These are phyloP conservation scores for Rhodotorula sp. DNA, from an alignment of 1,284 basidiomycete genomes.

Conservation along the genomic window DNA sequence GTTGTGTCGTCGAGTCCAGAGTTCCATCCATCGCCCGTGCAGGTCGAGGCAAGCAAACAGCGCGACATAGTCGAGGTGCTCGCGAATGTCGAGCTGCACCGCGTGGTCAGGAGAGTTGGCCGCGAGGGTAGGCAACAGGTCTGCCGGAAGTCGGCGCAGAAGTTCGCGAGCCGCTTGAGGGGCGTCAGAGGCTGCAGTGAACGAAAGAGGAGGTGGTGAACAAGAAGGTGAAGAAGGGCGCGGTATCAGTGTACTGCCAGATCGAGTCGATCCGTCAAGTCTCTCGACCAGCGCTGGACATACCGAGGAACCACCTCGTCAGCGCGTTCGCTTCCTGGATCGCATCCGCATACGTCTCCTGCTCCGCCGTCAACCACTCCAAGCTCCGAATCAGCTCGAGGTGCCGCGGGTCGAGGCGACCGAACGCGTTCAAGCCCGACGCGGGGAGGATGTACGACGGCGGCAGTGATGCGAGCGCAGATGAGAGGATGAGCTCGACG, in stretches of 20 bases:
- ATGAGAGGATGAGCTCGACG: conserved; percentile 71
- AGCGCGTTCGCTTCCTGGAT: conserved; percentile 81
- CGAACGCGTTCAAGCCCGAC: conserved; percentile 38
- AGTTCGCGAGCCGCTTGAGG: conserved; percentile 67
- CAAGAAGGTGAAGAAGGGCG: neutral
- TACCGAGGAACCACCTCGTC: conserved; percentile 80
- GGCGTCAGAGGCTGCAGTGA: conserved; percentile 63
- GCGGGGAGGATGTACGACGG: conserved; percentile 2
- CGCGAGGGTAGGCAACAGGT: conserved; percentile 55
- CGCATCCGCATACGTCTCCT: conserved; percentile 70
- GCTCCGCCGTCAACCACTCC: conserved; percentile 79
- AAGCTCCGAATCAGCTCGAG: conserved; percentile 70
- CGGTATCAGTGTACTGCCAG: neutral
- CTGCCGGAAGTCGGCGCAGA: conserved; percentile 64
- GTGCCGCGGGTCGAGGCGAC: conserved; percentile 57
- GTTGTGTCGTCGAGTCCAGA: conserved; percentile 53
- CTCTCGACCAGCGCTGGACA: conserved; percentile 40
- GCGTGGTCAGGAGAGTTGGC: conserved; percentile 53
- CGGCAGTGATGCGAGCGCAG: conserved; percentile 47
- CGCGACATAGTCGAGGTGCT: conserved; percentile 49
- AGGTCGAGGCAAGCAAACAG: conserved; percentile 50
- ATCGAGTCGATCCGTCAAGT: neutral
- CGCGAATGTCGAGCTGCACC: conserved; percentile 55
- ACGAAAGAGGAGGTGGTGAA: neutral
- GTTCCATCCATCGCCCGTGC: conserved; percentile 38